Evolutionary conservation across 1,284 basidiomycete species (phyloP).

Genomic region (Amylostereum chailletii): DNA sequence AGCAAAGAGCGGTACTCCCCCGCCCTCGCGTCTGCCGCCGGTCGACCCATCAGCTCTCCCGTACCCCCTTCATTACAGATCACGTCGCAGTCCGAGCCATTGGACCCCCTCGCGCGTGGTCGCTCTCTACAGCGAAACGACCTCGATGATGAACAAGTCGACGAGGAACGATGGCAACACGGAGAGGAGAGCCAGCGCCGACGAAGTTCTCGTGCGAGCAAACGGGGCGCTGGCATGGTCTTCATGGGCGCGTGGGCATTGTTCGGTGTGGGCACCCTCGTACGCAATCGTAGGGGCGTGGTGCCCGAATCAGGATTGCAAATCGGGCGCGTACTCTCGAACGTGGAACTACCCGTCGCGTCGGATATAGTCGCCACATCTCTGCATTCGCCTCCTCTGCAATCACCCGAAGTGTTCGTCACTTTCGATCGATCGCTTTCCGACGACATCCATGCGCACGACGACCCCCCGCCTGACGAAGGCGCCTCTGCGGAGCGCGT

Average conservation of each 20-base stretch:
- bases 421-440: conserved; percentile 5
- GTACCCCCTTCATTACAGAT: conserved; percentile 25
- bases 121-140: conserved; percentile 31
- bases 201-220: conserved; percentile 48
- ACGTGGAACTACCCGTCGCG: conserved; percentile 7
- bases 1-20: conserved; percentile 45
- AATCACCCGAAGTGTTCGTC: conserved; percentile 1
- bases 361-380: background rate
- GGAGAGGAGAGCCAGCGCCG: conserved; percentile 14
- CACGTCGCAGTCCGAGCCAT: conserved; percentile 16
- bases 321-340: conserved; percentile 23
- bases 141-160: conserved; percentile 9
- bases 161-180: conserved; percentile 16
- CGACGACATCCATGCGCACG: conserved; percentile 13
- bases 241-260: conserved; percentile 65
- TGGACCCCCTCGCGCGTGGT: conserved; percentile 30
- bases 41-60: conserved; percentile 14
- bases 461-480: conserved; percentile 20
- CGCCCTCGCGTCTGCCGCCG: conserved; percentile 23
- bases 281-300: conserved; percentile 21
- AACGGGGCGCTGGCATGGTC: conserved; percentile 60
- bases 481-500: conserved; percentile 44
- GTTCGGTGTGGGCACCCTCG: conserved; percentile 52
- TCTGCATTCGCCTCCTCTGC: background rate
- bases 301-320: conserved; percentile 13